phyloP scores from a whole-genome alignment of 2,329 filamentous ascomycete species.

The Colletotrichum falcatum region DNA sequence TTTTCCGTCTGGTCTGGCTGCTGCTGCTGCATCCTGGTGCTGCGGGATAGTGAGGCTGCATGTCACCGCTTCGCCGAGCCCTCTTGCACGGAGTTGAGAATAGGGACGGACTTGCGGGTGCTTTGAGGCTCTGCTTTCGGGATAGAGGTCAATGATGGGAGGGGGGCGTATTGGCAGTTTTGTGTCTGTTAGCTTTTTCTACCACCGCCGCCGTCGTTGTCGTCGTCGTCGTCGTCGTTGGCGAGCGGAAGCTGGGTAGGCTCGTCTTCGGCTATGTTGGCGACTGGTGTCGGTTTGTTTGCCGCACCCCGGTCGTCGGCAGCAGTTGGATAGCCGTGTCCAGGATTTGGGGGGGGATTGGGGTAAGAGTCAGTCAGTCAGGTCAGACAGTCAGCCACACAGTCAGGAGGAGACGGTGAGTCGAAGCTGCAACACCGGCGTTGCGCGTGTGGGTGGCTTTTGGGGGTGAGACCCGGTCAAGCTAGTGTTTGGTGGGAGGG shows the following conservation, averaged over 20 bases:
- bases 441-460: neutral
- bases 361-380: neutral
- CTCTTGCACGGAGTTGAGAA: constrained; percentile 1
- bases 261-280: neutral
- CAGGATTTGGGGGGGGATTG: neutral
- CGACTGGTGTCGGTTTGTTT: neutral
- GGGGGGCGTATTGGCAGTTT: neutral
- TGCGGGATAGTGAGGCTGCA: constrained; percentile 36
- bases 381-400: too few species aligned
- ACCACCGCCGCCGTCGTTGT: neutral
- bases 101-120: neutral
- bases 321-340: constrained; percentile 13
- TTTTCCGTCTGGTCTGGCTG: constrained; percentile 32
- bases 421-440: neutral
- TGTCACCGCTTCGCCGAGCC: constrained; percentile 33
- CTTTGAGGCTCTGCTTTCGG: neutral
- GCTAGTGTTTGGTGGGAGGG: neutral
- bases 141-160: neutral
- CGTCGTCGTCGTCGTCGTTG: neutral
- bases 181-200: neutral
- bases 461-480: neutral
- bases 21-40: constrained; percentile 40
- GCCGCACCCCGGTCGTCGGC: neutral
- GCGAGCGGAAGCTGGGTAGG: neutral
- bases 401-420: neutral